phyloP scores from a whole-genome alignment of 2,329 filamentous ascomycete genomes.

The Epichloe scottii region DNA sequence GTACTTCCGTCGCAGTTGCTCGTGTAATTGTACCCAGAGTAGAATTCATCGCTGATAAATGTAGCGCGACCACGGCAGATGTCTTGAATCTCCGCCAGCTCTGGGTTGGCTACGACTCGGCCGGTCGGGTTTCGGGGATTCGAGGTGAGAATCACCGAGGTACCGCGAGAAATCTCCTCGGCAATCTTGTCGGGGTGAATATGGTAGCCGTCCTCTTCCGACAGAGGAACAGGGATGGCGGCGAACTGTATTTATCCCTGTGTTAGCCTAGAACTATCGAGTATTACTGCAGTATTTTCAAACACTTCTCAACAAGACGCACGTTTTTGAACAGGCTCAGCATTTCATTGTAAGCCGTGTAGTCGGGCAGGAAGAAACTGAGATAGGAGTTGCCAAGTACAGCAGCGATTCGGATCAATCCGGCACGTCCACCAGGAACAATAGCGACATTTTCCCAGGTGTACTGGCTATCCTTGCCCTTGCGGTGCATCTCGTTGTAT shows the following conservation, averaged over 20 bases:
- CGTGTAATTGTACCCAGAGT: conserved; percentile 92
- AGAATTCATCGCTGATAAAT: conserved; percentile 93
- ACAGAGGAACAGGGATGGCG: conserved; percentile 73
- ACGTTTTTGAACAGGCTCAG: conserved; percentile 84
- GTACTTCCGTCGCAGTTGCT: conserved; percentile 81
- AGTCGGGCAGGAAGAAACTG: conserved; percentile 89
- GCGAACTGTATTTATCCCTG: conserved; percentile 46
- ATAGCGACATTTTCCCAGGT: conserved; percentile 97
- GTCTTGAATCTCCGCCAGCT: conserved; percentile 83
- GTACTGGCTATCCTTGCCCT: conserved; percentile 80
- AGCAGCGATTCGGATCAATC: conserved; percentile 86
- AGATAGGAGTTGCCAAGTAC: conserved; percentile 87
- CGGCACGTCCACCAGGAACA: conserved; percentile 84
- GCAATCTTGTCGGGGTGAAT: conserved; percentile 89
- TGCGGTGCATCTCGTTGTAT: conserved; percentile 85
- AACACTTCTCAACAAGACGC: conserved; percentile 14
- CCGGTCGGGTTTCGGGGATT: conserved; percentile 94
- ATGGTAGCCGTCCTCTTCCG: conserved; percentile 78
- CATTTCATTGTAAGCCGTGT: conserved; percentile 98
- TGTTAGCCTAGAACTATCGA: background rate
- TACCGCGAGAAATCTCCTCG: conserved; percentile 77
- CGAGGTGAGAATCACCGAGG: conserved; percentile 80
- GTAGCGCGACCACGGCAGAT: conserved; percentile 84
- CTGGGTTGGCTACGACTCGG: conserved; percentile 70
- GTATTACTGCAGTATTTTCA: too few species aligned